Percentiles rank a stretch among this genome's conserved stretches.
phyloP scores from a whole-genome alignment of 2,329 filamentous ascomycete genomes.

The Calonectria naviculata region DNA sequence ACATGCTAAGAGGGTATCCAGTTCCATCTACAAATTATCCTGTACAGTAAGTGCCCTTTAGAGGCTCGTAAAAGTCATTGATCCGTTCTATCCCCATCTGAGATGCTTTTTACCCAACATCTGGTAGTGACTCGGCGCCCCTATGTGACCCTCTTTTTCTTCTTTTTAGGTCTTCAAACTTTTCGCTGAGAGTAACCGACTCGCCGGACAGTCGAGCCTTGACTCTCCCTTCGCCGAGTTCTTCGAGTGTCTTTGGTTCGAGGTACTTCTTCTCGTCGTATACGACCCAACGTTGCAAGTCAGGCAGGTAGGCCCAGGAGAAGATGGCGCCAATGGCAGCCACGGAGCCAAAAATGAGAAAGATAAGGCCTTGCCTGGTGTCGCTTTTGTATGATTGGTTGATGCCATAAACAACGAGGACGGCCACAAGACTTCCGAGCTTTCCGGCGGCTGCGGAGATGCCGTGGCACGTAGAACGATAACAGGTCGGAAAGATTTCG shows the following conservation, averaged over 20 bases:
- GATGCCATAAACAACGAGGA: slow-evolving; percentile 62
- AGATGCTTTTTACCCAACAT: slow-evolving; percentile 25
- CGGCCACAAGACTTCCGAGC: slow-evolving; percentile 64
- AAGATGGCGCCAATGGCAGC: slow-evolving; percentile 60
- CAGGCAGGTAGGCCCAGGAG: slow-evolving; percentile 64
- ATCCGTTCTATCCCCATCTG: neutral
- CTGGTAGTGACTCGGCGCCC: slow-evolving; percentile 37
- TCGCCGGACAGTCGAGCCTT: slow-evolving; percentile 58
- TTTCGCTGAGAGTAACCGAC: slow-evolving; percentile 56
- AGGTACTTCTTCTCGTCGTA: slow-evolving; percentile 50
- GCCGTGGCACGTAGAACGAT: slow-evolving; percentile 71
- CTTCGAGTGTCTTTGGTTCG: slow-evolving; percentile 61
- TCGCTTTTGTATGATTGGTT: slow-evolving; percentile 55
- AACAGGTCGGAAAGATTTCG: slow-evolving; percentile 73
- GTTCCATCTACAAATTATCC: slow-evolving; percentile 11
- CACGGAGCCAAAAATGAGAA: slow-evolving; percentile 62
- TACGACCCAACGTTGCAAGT: slow-evolving; percentile 55
- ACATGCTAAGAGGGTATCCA: slow-evolving; percentile 24
- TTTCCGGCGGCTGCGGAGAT: slow-evolving; percentile 72
- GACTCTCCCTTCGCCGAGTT: slow-evolving; percentile 60
- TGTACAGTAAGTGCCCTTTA: slow-evolving; percentile 5
- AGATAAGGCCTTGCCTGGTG: slow-evolving; percentile 60
- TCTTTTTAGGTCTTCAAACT: slow-evolving; percentile 52
- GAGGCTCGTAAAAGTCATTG: slow-evolving; percentile 10
- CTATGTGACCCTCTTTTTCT: slow-evolving; percentile 41